A percentile compares a stretch with the other conserved stretches of the same genome.
phyloP scores from a whole-genome alignment of 176 grass and related monocot species.

The Carex cristatella region DNA sequence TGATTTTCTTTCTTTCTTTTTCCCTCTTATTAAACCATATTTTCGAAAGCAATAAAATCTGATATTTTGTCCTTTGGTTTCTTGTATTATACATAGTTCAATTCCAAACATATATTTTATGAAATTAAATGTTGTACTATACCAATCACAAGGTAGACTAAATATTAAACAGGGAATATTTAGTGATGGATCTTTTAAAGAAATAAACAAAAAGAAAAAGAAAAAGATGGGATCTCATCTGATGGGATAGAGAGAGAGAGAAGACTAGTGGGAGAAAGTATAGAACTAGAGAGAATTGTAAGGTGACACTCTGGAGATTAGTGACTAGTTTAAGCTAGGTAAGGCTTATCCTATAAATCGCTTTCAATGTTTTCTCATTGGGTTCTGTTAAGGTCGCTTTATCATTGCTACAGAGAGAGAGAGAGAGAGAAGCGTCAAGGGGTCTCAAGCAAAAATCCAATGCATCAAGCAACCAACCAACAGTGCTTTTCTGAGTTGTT shows the following conservation, averaged over 20 bases:
- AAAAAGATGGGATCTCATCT: not conserved
- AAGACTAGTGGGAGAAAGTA: not conserved
- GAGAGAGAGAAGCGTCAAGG: not conserved
- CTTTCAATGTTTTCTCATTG: slow-evolving; percentile 20
- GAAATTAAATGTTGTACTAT: not conserved
- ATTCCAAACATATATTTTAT: not conserved
- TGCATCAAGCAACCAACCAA: slow-evolving; percentile 18
- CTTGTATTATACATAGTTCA: not conserved
- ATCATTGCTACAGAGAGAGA: not conserved
- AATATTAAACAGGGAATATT: not conserved
- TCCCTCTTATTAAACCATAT: not conserved
- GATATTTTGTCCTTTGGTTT: not conserved
- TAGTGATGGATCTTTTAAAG: not conserved
- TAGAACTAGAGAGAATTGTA: not conserved
- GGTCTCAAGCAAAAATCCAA: slow-evolving; percentile 17
- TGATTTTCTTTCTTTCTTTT: not conserved
- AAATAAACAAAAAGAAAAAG: not conserved
- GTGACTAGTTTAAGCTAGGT: slow-evolving; percentile 14
- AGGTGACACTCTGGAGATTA: slow-evolving; percentile 4
- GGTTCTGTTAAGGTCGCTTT: slow-evolving; percentile 22
- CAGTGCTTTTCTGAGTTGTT: slow-evolving; percentile 24
- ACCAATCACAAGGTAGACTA: not conserved
- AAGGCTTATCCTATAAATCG: slow-evolving; percentile 20
- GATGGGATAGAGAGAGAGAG: not conserved
- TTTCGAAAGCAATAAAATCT: not conserved